These are phyloP conservation scores for Favolaschia claudopus DNA, from an alignment of 768 basidiomycete genomes.

Conservation along the genomic window DNA sequence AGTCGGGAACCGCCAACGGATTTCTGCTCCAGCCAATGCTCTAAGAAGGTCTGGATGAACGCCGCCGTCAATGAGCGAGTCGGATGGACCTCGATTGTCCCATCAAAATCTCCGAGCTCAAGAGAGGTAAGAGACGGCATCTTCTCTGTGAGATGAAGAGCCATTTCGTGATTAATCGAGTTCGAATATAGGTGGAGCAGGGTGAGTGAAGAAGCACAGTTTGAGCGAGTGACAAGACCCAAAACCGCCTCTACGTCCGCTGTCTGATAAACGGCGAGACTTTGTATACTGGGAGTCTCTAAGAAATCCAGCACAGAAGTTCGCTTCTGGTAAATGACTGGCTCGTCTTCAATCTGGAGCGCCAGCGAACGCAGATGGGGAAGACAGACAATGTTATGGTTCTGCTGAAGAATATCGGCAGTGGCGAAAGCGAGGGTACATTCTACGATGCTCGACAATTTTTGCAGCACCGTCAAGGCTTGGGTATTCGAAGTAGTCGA, in stretches of 20 bases:
- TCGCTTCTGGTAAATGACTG: neutral
- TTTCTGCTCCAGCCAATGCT: neutral
- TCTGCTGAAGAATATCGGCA: neutral
- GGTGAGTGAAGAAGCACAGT: neutral
- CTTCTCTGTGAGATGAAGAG: neutral
- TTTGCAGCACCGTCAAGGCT: neutral
- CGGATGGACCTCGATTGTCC: neutral
- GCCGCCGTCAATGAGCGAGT: neutral
- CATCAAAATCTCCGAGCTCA: conserved; percentile 3
- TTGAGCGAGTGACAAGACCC: conserved; percentile 6
- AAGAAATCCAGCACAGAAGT: conserved; percentile 1
- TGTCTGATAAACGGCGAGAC: neutral
- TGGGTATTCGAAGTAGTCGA: conserved; percentile 1
- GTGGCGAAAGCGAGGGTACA: neutral
- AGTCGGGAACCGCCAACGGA: neutral
- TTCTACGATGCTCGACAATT: neutral
- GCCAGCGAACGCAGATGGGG: neutral
- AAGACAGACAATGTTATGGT: neutral
- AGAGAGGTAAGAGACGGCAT: neutral
- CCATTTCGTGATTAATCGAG: neutral
- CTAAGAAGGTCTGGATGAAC: neutral
- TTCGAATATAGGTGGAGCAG: neutral
- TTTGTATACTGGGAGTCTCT: neutral
- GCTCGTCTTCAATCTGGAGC: neutral
- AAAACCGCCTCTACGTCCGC: neutral